phyloP scores from a whole-genome alignment of 75 land plant genomes.

The Sequoiadendron giganteum region DNA sequence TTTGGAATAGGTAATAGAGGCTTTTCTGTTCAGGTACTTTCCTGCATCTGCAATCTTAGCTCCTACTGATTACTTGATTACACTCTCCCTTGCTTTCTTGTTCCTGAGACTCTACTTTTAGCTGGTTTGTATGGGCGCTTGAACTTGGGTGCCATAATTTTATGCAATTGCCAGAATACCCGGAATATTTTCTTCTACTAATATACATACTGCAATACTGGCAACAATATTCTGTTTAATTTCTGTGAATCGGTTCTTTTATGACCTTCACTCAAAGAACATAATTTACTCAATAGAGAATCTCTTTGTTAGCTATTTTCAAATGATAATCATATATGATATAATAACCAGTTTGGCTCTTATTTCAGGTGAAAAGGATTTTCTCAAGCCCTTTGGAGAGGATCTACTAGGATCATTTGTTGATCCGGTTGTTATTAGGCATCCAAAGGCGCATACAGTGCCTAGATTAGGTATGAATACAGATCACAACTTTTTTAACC shows the following conservation, averaged over 20 bases:
- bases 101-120: background rate
- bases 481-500: background rate
- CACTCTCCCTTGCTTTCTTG: background rate
- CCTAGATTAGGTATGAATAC: conserved; percentile 68
- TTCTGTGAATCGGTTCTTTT: background rate
- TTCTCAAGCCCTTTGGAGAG: conserved; percentile 31
- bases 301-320: background rate
- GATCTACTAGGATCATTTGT: conserved; percentile 46
- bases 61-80: background rate
- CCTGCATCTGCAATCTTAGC: background rate
- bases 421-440: conserved; percentile 60
- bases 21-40: background rate
- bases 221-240: background rate
- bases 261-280: background rate
- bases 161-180: background rate
- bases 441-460: conserved; percentile 80
- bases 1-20: background rate
- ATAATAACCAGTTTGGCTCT: background rate
- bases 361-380: conserved; percentile 54
- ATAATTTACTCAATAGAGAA: background rate
- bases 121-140: background rate
- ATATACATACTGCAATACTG: background rate
- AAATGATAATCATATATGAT: background rate
- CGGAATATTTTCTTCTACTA: background rate
- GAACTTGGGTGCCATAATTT: background rate